These are phyloP conservation scores for Rhynchospora breviuscula DNA, from an alignment of 176 grass and related monocot genomes.

Conservation along the genomic window DNA sequence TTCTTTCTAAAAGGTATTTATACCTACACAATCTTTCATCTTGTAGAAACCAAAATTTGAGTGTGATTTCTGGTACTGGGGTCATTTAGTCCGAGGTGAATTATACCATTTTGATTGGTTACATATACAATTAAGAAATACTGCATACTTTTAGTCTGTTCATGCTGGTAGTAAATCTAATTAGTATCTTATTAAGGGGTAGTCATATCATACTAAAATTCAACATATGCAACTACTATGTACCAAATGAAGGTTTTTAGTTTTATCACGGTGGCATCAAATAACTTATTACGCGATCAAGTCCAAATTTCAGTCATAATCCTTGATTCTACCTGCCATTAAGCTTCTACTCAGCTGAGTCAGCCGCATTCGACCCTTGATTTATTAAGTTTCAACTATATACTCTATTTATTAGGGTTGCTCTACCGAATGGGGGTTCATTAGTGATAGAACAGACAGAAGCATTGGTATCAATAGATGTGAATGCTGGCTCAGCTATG, in stretches of 20 bases:
- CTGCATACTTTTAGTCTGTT: not conserved
- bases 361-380: not conserved
- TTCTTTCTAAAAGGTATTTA: slow-evolving; percentile 85
- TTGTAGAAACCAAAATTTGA: not conserved
- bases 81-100: not conserved
- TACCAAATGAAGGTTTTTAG: not conserved
- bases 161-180: not conserved
- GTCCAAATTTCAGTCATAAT: not conserved
- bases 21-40: not conserved
- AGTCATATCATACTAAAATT: not conserved
- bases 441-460: slow-evolving; percentile 97
- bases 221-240: too few relatives aligned
- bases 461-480: slow-evolving; percentile 92
- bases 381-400: slow-evolving; percentile 20
- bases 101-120: not conserved
- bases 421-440: slow-evolving; percentile 71
- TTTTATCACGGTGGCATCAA: not conserved
- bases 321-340: not conserved
- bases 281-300: not conserved
- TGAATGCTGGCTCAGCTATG: slow-evolving; percentile 84
- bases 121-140: not conserved
- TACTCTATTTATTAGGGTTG: slow-evolving; percentile 52
- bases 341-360: not conserved
- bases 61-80: not conserved
- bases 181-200: not conserved